Evolutionary conservation across 192 early-diverging fungal genomes (phyloP).

Genomic region (Chytriomyces sp.): DNA sequence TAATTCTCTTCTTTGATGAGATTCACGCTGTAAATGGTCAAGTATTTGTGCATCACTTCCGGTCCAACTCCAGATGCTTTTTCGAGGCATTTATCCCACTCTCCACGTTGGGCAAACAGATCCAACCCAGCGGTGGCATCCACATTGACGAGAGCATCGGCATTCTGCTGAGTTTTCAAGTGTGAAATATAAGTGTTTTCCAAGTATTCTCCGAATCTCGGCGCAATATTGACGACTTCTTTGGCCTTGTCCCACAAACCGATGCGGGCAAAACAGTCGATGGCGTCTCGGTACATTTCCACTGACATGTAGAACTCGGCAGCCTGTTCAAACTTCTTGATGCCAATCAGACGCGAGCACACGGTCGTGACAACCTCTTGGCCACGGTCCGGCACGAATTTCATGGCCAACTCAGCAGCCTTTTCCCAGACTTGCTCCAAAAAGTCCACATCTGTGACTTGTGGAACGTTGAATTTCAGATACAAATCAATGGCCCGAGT

Average conservation of each 20-base stretch:
- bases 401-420: slow-evolving; percentile 62
- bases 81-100: slow-evolving; percentile 70
- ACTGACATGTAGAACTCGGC: slow-evolving; percentile 58
- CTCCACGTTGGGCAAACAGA: slow-evolving; percentile 58
- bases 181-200: slow-evolving; percentile 61
- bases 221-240: slow-evolving; percentile 55
- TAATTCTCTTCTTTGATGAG: slow-evolving; percentile 55
- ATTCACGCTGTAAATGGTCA: slow-evolving; percentile 41
- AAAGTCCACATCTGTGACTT: slow-evolving; percentile 49
- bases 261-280: slow-evolving; percentile 60
- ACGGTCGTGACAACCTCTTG: slow-evolving; percentile 57
- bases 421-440: slow-evolving; percentile 62
- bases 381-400: slow-evolving; percentile 62
- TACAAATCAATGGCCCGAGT: slow-evolving; percentile 66
- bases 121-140: slow-evolving; percentile 63
- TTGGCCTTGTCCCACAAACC: slow-evolving; percentile 62
- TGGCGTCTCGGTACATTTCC: slow-evolving; percentile 65
- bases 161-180: slow-evolving; percentile 59
- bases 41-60: slow-evolving; percentile 57
- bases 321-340: slow-evolving; percentile 59
- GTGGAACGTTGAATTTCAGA: slow-evolving; percentile 55
- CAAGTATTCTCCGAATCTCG: slow-evolving; percentile 62
- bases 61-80: slow-evolving; percentile 48
- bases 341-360: slow-evolving; percentile 50
- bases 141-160: slow-evolving; percentile 58